These are phyloP conservation scores for Quercus engelmannii DNA, from an alignment of 306 rosid genomes.

Conservation along the genomic window DNA sequence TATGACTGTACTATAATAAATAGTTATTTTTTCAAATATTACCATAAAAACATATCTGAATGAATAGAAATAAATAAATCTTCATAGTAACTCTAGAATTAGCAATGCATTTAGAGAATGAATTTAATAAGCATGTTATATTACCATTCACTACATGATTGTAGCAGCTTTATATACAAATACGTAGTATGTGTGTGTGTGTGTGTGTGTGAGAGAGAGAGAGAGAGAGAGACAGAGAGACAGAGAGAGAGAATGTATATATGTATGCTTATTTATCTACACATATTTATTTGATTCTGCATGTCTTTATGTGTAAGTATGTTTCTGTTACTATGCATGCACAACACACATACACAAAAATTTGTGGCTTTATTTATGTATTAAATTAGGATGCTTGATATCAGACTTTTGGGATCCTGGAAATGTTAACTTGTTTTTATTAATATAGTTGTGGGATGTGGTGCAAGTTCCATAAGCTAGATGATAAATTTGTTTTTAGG, in stretches of 20 bases:
- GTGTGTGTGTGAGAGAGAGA: neutral
- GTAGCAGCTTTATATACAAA: neutral
- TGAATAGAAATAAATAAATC: neutral
- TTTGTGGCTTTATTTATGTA: neutral
- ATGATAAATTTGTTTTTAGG: neutral
- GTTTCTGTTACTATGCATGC: neutral
- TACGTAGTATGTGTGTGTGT: neutral
- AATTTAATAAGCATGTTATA: neutral
- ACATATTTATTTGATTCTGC: neutral
- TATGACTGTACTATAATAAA: slow-evolving; percentile 12
- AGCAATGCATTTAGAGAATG: neutral
- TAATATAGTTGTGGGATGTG: neutral
- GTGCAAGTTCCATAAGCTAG: neutral
- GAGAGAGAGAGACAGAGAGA: neutral
- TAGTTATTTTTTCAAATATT: neutral
- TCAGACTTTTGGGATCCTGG: neutral
- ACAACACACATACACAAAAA: neutral
- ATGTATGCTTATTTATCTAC: neutral
- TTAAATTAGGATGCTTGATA: neutral
- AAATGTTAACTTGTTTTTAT: neutral
- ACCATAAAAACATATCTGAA: neutral
- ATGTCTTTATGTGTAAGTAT: neutral
- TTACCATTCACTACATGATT: neutral
- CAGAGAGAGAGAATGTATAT: neutral
- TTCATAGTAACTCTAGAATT: neutral